Base-by-base conservation (phyloP, 768 basidiomycete species). In the Collybiopsis luxurians region DNA sequence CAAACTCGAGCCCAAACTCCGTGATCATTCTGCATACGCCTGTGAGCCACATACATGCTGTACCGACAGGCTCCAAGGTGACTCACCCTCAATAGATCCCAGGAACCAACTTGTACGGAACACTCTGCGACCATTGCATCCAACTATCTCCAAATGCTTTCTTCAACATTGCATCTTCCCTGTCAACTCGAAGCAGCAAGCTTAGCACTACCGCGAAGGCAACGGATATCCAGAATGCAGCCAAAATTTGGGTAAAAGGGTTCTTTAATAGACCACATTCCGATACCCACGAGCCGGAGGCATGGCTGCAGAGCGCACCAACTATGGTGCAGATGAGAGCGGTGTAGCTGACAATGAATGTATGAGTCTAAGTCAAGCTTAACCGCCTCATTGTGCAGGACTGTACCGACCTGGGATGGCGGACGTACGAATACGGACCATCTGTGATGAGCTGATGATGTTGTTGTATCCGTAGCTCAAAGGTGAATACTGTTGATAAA, bases 391-490 rank as follows among this genome's bases (percentile, higher is more conserved):
- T 6, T 13, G 31, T 34, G 31, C 31, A 34, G 6, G 13, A 5
- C 5, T 34, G 13, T 13, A 34, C 31, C 31, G 13, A 34, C 31
- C 31, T 34, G 2, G 76, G 76, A 57, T 77, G 75, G 38, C 75
- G 68, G 15, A 75, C 65, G 44, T 67, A 51, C 4, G 72, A 57
- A 52, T 77, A 77, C 0, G 74, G 75, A 1, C 75, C 74, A 2
- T 60, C 34, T 0, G 67, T 67, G 27, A 76, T 47, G 48, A 78
- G 70, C 38, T 31, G 53, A 56, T 78, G 75, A n/a, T 68, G 60
- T 28, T 68, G 60, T 47, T 59, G 66, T 17, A 76, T 66, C 52
- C 67, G 67, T 5, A 76, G 65, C 44, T 75, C 71, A 53, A 76
- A 76, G 1, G 72, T 76, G 64, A 76, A 77, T 12, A 70, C 31